Conservation (phyloP, 2,329 filamentous ascomycete species). For the Diplodia scrobiculata region DNA sequence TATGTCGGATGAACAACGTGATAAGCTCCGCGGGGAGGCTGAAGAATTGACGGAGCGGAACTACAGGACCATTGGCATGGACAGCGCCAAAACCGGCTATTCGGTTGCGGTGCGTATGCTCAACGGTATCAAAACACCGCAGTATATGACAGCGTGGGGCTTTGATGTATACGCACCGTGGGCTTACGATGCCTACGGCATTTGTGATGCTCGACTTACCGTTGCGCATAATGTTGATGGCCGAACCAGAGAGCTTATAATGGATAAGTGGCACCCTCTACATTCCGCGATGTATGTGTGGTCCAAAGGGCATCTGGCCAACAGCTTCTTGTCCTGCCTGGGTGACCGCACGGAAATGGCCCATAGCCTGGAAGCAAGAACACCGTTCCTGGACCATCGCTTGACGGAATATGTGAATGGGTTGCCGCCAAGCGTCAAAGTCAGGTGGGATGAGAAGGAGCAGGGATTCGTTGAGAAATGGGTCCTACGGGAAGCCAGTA, state of each 20-base stretch:
- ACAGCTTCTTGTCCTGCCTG: slow-evolving; percentile 47
- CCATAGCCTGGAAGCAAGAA: slow-evolving; percentile 46
- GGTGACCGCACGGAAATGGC: slow-evolving; percentile 54
- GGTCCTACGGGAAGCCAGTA: slow-evolving; percentile 55
- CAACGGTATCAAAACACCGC: slow-evolving; percentile 46
- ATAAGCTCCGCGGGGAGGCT: slow-evolving; percentile 30
- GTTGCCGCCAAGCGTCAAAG: slow-evolving; percentile 44
- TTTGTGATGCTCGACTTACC: slow-evolving; percentile 40
- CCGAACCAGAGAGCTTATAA: slow-evolving; percentile 37
- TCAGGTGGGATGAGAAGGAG: slow-evolving; percentile 38
- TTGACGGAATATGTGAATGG: slow-evolving; percentile 46
- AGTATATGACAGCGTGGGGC: slow-evolving; percentile 42
- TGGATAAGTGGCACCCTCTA: slow-evolving; percentile 36
- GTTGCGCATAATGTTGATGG: slow-evolving; percentile 41
- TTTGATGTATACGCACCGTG: slow-evolving; percentile 44
- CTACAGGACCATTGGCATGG: slow-evolving; percentile 36
- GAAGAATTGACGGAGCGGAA: slow-evolving; percentile 24
- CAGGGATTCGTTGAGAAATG: slow-evolving; percentile 50
- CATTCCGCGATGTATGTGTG: slow-evolving; percentile 37
- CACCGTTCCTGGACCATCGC: slow-evolving; percentile 48
- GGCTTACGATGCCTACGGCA: slow-evolving; percentile 37
- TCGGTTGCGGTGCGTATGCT: slow-evolving; percentile 43
- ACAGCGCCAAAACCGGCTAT: slow-evolving; percentile 35
- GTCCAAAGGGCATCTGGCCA: slow-evolving; percentile 34
- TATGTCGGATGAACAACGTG: slow-evolving; percentile 32